These are phyloP conservation scores for Amaranthus tricolor DNA, from an alignment of 179 eudicot species.

Conservation along the genomic window DNA sequence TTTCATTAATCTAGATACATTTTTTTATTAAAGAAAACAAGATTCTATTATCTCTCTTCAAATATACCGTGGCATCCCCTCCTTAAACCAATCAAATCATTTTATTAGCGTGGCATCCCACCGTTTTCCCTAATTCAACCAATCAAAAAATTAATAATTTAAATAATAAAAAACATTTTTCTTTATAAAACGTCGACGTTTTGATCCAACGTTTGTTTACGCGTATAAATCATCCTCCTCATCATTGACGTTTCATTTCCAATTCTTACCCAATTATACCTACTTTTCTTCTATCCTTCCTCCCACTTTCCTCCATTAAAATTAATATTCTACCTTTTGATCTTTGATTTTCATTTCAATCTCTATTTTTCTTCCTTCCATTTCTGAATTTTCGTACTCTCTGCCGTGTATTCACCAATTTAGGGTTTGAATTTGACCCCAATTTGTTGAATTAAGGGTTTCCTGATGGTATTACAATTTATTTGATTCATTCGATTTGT, in stretches of 20 bases:
- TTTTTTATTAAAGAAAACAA: neutral
- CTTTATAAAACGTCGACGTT: slow-evolving; percentile 3
- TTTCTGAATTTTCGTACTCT: neutral
- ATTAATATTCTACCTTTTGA: neutral
- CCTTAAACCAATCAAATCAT: slow-evolving; percentile 3
- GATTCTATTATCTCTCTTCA: neutral
- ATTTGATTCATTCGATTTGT: neutral
- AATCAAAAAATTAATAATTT: neutral
- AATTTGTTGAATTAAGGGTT: neutral
- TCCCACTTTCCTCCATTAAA: neutral
- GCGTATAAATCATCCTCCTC: slow-evolving; percentile 12
- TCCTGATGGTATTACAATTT: neutral
- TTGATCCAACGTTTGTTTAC: neutral
- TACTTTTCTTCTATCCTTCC: neutral
- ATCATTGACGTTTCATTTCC: slow-evolving; percentile 5
- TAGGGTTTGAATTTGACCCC: slow-evolving; percentile 18
- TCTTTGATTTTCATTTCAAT: neutral
- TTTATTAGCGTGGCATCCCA: slow-evolving; percentile 13
- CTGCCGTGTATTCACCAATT: neutral
- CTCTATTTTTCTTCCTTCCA: neutral
- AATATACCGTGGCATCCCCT: slow-evolving; percentile 10
- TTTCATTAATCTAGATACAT: no score
- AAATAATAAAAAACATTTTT: neutral
- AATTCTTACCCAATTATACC: neutral
- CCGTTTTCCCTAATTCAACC: neutral